Percentiles rank a stretch among this genome's conserved stretches.
These are phyloP conservation scores for Sugiyamaella paludigena DNA, from an alignment of 1,139 yeast species.

Conservation along the genomic window DNA sequence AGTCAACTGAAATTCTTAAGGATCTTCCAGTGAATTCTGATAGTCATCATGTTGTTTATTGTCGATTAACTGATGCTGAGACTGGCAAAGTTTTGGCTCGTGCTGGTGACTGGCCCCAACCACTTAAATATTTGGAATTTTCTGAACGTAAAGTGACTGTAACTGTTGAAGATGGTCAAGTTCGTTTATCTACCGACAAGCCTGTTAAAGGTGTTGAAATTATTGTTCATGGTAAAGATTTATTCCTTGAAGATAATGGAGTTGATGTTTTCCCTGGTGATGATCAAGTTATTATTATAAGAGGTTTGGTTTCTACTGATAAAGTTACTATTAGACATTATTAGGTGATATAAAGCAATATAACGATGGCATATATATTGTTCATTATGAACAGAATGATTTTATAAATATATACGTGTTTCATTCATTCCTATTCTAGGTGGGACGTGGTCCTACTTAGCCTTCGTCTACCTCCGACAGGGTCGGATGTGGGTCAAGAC, in stretches of 20 bases:
- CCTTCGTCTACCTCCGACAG: too few species aligned
- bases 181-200: conserved; percentile 31
- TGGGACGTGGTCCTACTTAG: too few species aligned
- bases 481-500: too few species aligned
- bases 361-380: too few species aligned
- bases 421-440: too few species aligned
- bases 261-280: conserved; percentile 47
- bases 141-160: conserved; percentile 26
- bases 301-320: conserved; percentile 16
- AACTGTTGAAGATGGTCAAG: conserved; percentile 20
- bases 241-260: conserved; percentile 42
- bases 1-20: conserved; percentile 37
- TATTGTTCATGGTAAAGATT: conserved; percentile 24
- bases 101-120: conserved; percentile 55
- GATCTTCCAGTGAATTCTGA: conserved; percentile 22
- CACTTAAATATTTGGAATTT: conserved; percentile 45
- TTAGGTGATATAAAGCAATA: background rate
- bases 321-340: conserved; percentile 19
- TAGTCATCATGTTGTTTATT: conserved; percentile 20
- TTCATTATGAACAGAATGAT: too few species aligned
- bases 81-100: conserved; percentile 34
- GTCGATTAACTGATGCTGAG: conserved; percentile 18
- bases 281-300: conserved; percentile 16
- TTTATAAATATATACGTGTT: too few species aligned
- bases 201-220: conserved; percentile 47